Percentiles rank a stretch among this genome's conserved stretches.
Conservation (phyloP, 352 stramenopile genomes). For the Thalassiosira mediterranea region DNA sequence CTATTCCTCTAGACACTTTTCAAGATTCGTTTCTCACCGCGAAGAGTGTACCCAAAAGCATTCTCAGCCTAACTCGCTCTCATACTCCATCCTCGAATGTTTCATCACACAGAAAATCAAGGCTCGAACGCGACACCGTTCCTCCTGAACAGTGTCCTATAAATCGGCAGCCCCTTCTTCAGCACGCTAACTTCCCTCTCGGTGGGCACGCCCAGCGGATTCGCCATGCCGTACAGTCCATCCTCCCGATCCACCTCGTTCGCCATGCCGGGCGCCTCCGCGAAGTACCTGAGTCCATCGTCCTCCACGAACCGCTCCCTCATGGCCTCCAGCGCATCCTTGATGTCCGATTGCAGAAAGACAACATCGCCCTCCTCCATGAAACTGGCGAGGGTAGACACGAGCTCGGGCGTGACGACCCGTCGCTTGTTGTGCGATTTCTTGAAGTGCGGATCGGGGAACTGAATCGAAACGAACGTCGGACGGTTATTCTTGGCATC, state of each 20-base stretch:
- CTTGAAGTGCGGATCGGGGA: slow-evolving; percentile 84
- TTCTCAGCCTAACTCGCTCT: no score
- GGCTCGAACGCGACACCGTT: slow-evolving; percentile 43
- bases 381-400: slow-evolving; percentile 68
- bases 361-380: slow-evolving; percentile 60
- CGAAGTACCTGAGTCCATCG: slow-evolving; percentile 59
- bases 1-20: no score
- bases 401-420: slow-evolving; percentile 73
- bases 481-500: slow-evolving; percentile 18
- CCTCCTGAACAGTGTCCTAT: slow-evolving; percentile 67
- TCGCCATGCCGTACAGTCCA: slow-evolving; percentile 64
- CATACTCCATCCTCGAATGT: no score
- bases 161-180: slow-evolving; percentile 73
- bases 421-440: slow-evolving; percentile 72
- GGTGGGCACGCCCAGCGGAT: slow-evolving; percentile 75
- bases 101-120: no score
- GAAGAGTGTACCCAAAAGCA: no score
- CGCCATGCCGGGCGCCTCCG: slow-evolving; percentile 17
- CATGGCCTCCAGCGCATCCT: slow-evolving; percentile 76
- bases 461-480: slow-evolving; percentile 78
- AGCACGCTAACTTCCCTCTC: slow-evolving; percentile 82
- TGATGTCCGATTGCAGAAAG: slow-evolving; percentile 80
- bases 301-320: slow-evolving; percentile 66
- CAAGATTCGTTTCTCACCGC: no score
- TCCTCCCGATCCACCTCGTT: slow-evolving; percentile 25